Percentiles rank a stretch among this genome's conserved stretches.
These are phyloP conservation scores for Blastobotrys elegans DNA, from an alignment of 1,139 yeast species.

Conservation along the genomic window DNA sequence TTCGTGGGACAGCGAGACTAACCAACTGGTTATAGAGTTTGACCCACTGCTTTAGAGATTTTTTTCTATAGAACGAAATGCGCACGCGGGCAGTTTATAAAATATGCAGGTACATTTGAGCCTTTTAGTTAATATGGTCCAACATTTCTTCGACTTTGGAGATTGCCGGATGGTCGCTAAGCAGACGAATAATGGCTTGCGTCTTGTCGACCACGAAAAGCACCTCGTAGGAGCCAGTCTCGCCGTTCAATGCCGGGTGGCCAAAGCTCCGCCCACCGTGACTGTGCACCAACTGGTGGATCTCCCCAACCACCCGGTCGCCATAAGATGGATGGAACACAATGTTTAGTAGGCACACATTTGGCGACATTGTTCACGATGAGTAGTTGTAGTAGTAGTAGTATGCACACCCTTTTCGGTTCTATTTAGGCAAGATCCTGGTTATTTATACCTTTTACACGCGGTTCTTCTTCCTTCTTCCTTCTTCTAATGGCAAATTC, in stretches of 20 bases:
- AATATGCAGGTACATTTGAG: background rate
- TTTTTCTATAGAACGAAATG: too few relatives aligned
- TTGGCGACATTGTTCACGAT: constrained; percentile 7
- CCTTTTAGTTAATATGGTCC: constrained; percentile 5
- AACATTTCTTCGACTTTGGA: constrained; percentile 8
- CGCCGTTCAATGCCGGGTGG: constrained; percentile 3
- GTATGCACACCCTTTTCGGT: too few relatives aligned
- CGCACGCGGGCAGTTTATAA: background rate
- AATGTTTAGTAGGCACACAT: constrained; percentile 10
- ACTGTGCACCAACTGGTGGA: constrained; percentile 3
- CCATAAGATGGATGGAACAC: constrained; percentile 4
- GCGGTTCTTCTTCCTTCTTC: too few relatives aligned
- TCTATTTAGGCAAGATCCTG: too few relatives aligned
- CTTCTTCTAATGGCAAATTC: background rate
- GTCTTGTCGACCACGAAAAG: constrained; percentile 10
- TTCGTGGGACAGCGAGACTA: constrained; percentile 4
- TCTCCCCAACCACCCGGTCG: constrained; percentile 1
- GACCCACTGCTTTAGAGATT: background rate
- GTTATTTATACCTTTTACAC: too few relatives aligned
- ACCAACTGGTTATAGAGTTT: constrained; percentile 2
- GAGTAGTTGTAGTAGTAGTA: too few relatives aligned
- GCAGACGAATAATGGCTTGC: background rate
- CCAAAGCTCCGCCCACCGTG: constrained; percentile 10
- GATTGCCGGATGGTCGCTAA: constrained; percentile 6
- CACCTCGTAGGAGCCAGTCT: constrained; percentile 9